Conservation (phyloP, 2,329 filamentous ascomycete species). For the Sclerotinia sclerotiorum region DNA sequence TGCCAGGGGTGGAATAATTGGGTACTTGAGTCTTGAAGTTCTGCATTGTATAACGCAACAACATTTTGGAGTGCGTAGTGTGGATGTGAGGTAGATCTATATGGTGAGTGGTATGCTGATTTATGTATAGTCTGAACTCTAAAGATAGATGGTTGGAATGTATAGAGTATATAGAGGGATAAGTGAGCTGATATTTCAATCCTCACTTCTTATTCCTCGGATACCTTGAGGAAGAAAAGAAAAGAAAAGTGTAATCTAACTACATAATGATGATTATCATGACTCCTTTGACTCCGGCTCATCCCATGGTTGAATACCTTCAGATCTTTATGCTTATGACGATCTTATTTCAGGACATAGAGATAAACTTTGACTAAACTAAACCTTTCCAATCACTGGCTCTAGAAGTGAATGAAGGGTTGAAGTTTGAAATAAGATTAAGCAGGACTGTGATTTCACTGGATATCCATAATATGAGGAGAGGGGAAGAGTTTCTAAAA, state of each 20-base stretch:
- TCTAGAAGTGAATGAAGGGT: neutral
- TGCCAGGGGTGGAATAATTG: too few relatives aligned
- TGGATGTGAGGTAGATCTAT: too few relatives aligned
- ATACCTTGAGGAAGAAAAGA: neutral
- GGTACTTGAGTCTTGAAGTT: too few relatives aligned
- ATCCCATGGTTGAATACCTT: neutral
- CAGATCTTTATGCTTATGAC: neutral
- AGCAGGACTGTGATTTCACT: neutral
- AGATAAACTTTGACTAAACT: neutral
- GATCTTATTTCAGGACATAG: too few relatives aligned
- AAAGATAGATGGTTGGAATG: too few relatives aligned
- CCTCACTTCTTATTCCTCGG: neutral
- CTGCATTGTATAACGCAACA: too few relatives aligned
- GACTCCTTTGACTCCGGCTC: rapidly evolving
- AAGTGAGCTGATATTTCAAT: too few relatives aligned
- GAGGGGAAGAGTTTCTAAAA: neutral
- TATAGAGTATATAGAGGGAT: neutral
- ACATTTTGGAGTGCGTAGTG: too few relatives aligned
- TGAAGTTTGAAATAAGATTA: too few relatives aligned
- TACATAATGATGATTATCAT: too few relatives aligned
- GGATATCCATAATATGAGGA: neutral
- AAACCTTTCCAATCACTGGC: rapidly evolving
- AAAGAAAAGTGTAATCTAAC: neutral
- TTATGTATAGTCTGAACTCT: too few relatives aligned
- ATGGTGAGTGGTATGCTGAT: too few relatives aligned